Evolutionary conservation across 1,284 basidiomycete species (phyloP), one percentile per base, ranked within the genome.

Genomic region (Schizophyllum commune): DNA sequence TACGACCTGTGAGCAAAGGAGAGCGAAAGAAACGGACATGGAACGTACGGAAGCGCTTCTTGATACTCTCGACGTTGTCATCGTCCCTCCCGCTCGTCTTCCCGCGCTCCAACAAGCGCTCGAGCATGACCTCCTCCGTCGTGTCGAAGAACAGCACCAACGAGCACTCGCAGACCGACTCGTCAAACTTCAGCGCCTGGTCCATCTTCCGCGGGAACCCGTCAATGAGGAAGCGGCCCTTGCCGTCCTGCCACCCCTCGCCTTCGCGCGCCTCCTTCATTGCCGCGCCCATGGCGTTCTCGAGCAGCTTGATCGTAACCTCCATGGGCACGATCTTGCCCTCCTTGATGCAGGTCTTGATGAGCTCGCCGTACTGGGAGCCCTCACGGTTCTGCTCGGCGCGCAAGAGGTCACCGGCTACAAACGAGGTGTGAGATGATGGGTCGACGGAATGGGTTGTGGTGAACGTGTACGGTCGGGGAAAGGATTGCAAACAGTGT

Each of bases 131-230:
- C 62, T 92, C 84, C 72, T 98, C 91, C 27, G 91, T 89, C 32
- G 94, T 96, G n/a, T 85, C 81, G 73, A 94, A 91, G 80, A 93
- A 98, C 57, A 99, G 77, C 27, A 96, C 91, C 62, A 90, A 80
- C 1, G 87, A 82, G 1, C 92, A 90, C 60, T 78, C 68, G 76
- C 94, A 96, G 61, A 97, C 96, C 57, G 86, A 83, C 70, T 92
- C 80, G 71, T 99, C 97, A 71, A 99, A 99, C 74, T 89, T 89
- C 70, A 89, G 67, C 0, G 96, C 96, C 77, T 99, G 97, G 74
- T 99, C 97, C 94, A 99, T 95, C 81, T 98, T 94, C 64, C 97
- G 84, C 55, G 97, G 97, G 79, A 99, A 99, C 3, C 97, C 97
- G 68, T 99, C 97, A 67, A 99, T 89, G 65, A 99, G 82, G 81